phyloP scores from a whole-genome alignment of 2,329 filamentous ascomycete species.

The Fusarium beomiforme region DNA sequence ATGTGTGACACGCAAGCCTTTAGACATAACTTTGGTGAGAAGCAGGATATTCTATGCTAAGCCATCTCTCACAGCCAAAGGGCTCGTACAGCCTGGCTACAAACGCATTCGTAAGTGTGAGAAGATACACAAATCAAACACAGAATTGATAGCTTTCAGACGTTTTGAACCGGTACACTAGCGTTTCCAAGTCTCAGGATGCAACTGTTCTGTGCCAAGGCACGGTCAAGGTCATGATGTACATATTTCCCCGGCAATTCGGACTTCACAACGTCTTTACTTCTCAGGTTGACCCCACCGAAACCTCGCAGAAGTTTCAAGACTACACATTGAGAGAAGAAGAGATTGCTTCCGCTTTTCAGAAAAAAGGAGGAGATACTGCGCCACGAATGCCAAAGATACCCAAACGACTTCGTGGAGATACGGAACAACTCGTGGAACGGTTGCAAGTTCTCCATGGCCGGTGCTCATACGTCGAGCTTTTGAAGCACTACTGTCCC shows the following conservation, averaged over 20 bases:
- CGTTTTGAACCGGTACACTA: constrained; percentile 77
- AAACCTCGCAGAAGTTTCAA: constrained; percentile 79
- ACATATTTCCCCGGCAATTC: constrained; percentile 94
- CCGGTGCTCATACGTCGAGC: constrained; percentile 80
- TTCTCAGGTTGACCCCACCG: constrained; percentile 68
- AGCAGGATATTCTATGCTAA: constrained; percentile 88
- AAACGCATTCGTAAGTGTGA: constrained; percentile 77
- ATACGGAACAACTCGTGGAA: constrained; percentile 66
- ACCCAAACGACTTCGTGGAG: constrained; percentile 76
- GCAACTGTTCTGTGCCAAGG: constrained; percentile 49
- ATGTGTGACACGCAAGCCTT: constrained; percentile 48
- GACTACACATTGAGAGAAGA: constrained; percentile 88
- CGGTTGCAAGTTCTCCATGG: constrained; percentile 76
- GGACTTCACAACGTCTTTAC: constrained; percentile 93
- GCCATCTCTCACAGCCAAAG: constrained; percentile 74
- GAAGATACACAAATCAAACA: background rate
- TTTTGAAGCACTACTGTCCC: constrained; percentile 86
- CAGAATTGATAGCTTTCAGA: constrained; percentile 61
- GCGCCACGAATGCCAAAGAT: constrained; percentile 47
- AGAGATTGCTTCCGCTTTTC: constrained; percentile 67
- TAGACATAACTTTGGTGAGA: constrained; percentile 78
- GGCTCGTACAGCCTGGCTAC: constrained; percentile 77
- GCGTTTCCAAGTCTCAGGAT: background rate
- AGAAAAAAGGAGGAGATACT: constrained; percentile 17
- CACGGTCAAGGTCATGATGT: constrained; percentile 82